A percentile compares a stretch with the other conserved stretches of the same genome.
phyloP scores from a whole-genome alignment of 257 asterid genomes.

The Fraxinus pennsylvanica region DNA sequence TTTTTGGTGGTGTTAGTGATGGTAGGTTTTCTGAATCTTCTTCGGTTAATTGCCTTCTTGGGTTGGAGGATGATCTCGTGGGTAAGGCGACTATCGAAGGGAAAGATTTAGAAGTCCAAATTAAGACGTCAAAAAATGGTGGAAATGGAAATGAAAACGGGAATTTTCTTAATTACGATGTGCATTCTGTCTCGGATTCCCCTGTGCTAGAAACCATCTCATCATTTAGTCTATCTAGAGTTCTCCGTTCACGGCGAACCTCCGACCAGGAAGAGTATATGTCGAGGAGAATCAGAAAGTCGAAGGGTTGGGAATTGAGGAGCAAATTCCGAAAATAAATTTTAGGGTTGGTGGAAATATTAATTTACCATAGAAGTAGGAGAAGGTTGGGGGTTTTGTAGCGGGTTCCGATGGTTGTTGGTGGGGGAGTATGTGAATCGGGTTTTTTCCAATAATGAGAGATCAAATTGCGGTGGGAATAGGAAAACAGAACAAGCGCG shows the following conservation, averaged over 20 bases:
- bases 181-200: slow-evolving; percentile 83
- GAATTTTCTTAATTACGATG: slow-evolving; percentile 45
- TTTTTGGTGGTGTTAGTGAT: slow-evolving; percentile 44
- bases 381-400: slow-evolving; percentile 27
- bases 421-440: slow-evolving; percentile 60
- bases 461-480: slow-evolving; percentile 69
- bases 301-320: slow-evolving; percentile 67
- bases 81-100: slow-evolving; percentile 23
- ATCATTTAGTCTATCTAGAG: slow-evolving; percentile 86
- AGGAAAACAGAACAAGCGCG: slow-evolving; percentile 49
- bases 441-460: slow-evolving; percentile 68
- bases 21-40: slow-evolving; percentile 65
- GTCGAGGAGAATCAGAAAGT: slow-evolving; percentile 58
- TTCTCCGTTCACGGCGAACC: slow-evolving; percentile 66
- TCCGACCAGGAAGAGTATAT: slow-evolving; percentile 74
- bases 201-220: slow-evolving; percentile 78
- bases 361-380: too few species aligned
- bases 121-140: slow-evolving; percentile 38
- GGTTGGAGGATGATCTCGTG: slow-evolving; percentile 57
- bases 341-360: too few species aligned
- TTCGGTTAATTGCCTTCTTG: slow-evolving; percentile 69
- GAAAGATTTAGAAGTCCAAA: slow-evolving; percentile 47
- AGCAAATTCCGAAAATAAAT: slow-evolving; percentile 65
- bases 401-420: slow-evolving; percentile 53
- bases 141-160: slow-evolving; percentile 8